Percentiles rank a stretch among this genome's conserved stretches.
Evolutionary conservation across 2,329 filamentous ascomycete genomes (phyloP).

Genomic region (Fusarium stilboides): DNA sequence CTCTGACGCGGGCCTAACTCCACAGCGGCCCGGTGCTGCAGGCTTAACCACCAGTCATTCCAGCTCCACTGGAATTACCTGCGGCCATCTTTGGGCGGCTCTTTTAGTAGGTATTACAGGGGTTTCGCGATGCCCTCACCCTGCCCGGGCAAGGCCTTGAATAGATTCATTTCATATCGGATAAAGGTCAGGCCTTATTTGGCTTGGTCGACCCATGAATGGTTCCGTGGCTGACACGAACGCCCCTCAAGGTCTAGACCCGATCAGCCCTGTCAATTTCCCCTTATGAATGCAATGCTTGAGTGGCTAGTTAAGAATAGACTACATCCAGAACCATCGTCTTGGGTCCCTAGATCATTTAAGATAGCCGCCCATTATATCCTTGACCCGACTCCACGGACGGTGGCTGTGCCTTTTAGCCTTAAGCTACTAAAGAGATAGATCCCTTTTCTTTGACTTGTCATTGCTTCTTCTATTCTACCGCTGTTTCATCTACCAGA

Average conservation of each 20-base stretch:
- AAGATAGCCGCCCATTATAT: constrained; percentile 33
- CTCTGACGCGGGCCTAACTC: constrained; percentile 13
- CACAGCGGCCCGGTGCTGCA: constrained; percentile 36
- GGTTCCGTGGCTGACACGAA: constrained; percentile 5
- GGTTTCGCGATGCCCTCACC: constrained; percentile 36
- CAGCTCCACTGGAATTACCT: constrained; percentile 40
- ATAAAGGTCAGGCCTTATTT: constrained; percentile 24
- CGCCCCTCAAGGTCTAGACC: constrained; percentile 31
- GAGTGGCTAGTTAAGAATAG: constrained; percentile 37
- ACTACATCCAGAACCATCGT: constrained; percentile 15
- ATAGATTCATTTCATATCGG: neutral
- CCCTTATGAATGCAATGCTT: constrained; percentile 15
- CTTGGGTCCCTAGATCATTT: constrained; percentile 25
- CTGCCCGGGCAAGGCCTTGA: constrained; percentile 4
- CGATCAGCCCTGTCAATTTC: constrained; percentile 39
- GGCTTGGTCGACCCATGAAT: constrained; percentile 27
- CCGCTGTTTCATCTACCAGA: constrained; percentile 19
- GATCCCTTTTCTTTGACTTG: constrained; percentile 19
- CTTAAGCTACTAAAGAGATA: constrained; percentile 31
- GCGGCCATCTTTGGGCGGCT: constrained; percentile 33
- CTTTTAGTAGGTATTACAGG: constrained; percentile 27
- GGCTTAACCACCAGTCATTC: constrained; percentile 42
- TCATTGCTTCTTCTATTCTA: constrained; percentile 30
- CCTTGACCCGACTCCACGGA: constrained; percentile 9
- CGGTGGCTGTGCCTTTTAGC: constrained; percentile 28